Evolutionary conservation across 2,329 filamentous ascomycete species (phyloP), one percentile per base, ranked within the genome.

Genomic region (Xylariaceae sp.): DNA sequence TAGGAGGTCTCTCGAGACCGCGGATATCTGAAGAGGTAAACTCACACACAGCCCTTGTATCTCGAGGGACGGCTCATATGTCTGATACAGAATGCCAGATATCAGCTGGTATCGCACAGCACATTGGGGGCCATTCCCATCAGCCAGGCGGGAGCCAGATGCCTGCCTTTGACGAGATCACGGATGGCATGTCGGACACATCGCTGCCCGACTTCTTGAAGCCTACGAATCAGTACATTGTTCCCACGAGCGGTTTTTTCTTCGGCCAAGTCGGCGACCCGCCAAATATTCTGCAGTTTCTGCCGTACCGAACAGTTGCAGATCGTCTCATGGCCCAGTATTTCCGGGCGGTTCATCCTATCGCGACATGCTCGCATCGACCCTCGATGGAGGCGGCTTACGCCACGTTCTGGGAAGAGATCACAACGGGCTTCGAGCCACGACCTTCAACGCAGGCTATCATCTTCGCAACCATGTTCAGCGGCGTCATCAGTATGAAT

Each of bases 1-100:
- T 91, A 58, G 88, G 88, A 15, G 87, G 87, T 0, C 80, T 88
- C 60, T 84, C 87, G 41, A 76, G 87, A 43, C 87, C 87, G 2
- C 83, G 84, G 61, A 78, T 91, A 53, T 78, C 81, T 3, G 84
- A 89, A 68, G 87, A 90, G 75, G 82, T 88, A 73, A 59, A 73
- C 50, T 53, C 21, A 44, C 15, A 21, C 13, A 13, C 41, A 55
- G 34, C 34, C 51, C 49, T 26, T 46, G 34, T 32, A 51, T 51
- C 26, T 12, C 21, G n/a, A 18, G 46, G 43, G 45, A 34, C 18
- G 40, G 22, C 37, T 19, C n/a, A 9, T 41, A 44, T 36, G 21
- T 39, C 53, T 53, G 34, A 57, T 37, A 36, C 49, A 12, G 10
- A 46, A 57, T 19, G 41, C 15, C 48, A 72, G 70, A 70, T 73